These are phyloP conservation scores for Pythium phragmiticola DNA, from an alignment of 352 stramenopile genomes.

Conservation along the genomic window DNA sequence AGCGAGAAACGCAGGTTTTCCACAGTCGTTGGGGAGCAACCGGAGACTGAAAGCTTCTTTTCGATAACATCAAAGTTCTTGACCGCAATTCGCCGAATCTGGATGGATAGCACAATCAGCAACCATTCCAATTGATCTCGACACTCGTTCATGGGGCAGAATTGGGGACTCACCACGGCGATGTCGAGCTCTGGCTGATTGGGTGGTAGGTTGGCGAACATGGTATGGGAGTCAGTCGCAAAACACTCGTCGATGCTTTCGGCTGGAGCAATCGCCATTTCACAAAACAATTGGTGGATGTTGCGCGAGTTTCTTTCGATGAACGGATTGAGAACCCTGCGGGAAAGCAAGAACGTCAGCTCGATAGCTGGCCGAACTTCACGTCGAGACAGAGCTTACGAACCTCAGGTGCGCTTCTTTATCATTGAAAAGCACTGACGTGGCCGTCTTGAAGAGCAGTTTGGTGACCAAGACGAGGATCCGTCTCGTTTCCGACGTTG, in stretches of 20 bases:
- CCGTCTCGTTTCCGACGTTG: conserved; percentile 63
- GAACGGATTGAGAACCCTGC: conserved; percentile 84
- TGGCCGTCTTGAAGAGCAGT: conserved; percentile 88
- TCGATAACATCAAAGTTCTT: conserved; percentile 80
- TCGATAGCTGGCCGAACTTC: neutral
- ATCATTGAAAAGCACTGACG: conserved; percentile 82
- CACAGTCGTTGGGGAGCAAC: conserved; percentile 38
- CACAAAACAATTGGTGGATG: conserved; percentile 79
- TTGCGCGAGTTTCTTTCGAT: conserved; percentile 78
- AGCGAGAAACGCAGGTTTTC: conserved; percentile 57
- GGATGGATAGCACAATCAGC: neutral
- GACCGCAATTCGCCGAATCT: conserved; percentile 65
- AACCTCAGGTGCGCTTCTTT: conserved; percentile 81
- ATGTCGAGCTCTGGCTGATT: conserved; percentile 62
- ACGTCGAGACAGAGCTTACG: neutral
- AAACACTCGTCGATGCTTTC: conserved; percentile 80
- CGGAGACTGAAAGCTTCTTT: conserved; percentile 49
- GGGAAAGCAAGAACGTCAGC: neutral
- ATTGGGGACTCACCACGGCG: conserved; percentile 34
- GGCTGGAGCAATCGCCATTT: conserved; percentile 58
- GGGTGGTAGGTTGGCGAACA: conserved; percentile 62
- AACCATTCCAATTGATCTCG: neutral
- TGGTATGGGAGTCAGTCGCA: conserved; percentile 59
- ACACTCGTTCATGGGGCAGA: neutral
- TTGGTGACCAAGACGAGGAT: conserved; percentile 88